Conservation (phyloP, 257 asterid genomes). For the Dorcoceras hygrometricum region DNA sequence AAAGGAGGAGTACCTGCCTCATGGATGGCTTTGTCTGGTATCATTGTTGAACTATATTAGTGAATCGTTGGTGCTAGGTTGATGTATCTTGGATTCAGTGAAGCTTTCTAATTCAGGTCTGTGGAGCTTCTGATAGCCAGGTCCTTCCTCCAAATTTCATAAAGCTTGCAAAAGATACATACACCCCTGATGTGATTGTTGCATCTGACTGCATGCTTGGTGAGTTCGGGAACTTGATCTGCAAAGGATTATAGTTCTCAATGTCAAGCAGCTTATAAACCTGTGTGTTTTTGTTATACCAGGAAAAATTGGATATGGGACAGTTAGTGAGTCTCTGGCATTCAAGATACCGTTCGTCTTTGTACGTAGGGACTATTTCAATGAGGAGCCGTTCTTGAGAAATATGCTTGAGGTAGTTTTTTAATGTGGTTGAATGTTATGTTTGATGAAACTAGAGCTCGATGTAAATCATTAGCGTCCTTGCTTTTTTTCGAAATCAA, state of each 20-base stretch:
- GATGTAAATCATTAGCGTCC: not conserved
- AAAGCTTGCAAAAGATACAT: constrained; percentile 81
- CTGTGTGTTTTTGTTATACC: constrained; percentile 26
- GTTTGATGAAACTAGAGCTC: not conserved
- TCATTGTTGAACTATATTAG: constrained; percentile 10
- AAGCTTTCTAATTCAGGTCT: constrained; percentile 54
- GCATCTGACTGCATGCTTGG: constrained; percentile 99
- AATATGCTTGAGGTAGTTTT: constrained; percentile 92
- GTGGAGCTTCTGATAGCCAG: constrained; percentile 87
- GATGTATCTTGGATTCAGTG: constrained; percentile 12
- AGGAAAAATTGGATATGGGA: constrained; percentile 99
- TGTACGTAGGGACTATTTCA: constrained; percentile 96
- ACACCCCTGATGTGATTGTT: constrained; percentile 93
- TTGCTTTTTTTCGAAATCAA: not conserved
- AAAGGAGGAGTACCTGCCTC: constrained; percentile 85
- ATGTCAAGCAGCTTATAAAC: constrained; percentile 16
- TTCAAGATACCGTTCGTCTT: constrained; percentile 93
- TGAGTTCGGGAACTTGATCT: constrained; percentile 32
- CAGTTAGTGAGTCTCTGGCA: constrained; percentile 94
- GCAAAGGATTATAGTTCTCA: constrained; percentile 9
- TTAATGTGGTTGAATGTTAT: constrained; percentile 19
- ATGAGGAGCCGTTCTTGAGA: constrained; percentile 96
- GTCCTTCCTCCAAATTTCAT: constrained; percentile 83
- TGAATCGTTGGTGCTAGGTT: constrained; percentile 8
- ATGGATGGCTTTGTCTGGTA: constrained; percentile 99